A percentile compares a stretch with the other conserved stretches of the same genome.
Evolutionary conservation across 2,329 filamentous ascomycete genomes (phyloP).

Genomic region (Pseudogymnoascus sp.): DNA sequence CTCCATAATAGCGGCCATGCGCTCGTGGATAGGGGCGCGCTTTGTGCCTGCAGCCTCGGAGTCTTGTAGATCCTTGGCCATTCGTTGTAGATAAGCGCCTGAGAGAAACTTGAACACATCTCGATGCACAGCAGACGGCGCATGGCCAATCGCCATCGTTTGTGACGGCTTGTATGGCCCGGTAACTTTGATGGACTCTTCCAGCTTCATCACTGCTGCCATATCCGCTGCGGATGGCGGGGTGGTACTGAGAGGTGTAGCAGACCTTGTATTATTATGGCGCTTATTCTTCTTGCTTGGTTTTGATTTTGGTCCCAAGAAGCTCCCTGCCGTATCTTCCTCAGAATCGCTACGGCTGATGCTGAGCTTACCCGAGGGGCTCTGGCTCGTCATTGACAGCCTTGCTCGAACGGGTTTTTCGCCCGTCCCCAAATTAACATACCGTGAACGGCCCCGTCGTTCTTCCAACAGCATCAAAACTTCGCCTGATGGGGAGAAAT

Average conservation of each 20-base stretch:
- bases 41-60: conserved; percentile 16
- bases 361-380: conserved; percentile 41
- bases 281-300: conserved; percentile 35
- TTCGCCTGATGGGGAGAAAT: conserved; percentile 52
- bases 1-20: conserved; percentile 45
- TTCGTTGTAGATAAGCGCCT: conserved; percentile 45
- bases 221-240: conserved; percentile 36
- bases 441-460: conserved; percentile 38
- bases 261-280: conserved; percentile 36
- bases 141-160: conserved; percentile 52
- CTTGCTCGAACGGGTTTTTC: neutral
- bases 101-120: conserved; percentile 49
- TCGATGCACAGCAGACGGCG: conserved; percentile 44
- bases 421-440: conserved; percentile 13
- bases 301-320: conserved; percentile 39
- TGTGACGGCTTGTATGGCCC: conserved; percentile 52
- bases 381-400: conserved; percentile 25
- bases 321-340: conserved; percentile 54
- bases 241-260: conserved; percentile 43
- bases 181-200: conserved; percentile 50
- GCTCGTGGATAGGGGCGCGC: conserved; percentile 37
- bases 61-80: conserved; percentile 25
- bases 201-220: conserved; percentile 41
- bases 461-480: conserved; percentile 56
- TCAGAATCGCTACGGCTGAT: conserved; percentile 57